Evolutionary conservation across 306 rosid genomes (phyloP).

Genomic region (Inga leiocalycina): DNA sequence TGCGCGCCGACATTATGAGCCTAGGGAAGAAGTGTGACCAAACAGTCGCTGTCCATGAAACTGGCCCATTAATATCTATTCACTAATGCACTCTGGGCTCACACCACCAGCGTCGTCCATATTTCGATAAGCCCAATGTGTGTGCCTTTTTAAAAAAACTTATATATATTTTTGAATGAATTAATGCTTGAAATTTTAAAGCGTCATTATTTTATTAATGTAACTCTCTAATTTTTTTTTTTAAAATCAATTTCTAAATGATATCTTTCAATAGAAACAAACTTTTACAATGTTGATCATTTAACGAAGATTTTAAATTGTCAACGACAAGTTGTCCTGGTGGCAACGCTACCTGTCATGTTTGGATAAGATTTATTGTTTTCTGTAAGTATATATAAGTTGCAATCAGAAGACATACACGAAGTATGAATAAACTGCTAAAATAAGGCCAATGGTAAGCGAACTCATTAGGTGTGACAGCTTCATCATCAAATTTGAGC

Average conservation of each 20-base stretch:
- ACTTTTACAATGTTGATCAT: too few species aligned
- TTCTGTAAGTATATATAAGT: background rate
- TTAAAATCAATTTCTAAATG: background rate
- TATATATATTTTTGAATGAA: background rate
- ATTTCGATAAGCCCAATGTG: background rate
- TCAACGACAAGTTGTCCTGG: too few species aligned
- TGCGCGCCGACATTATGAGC: constrained; percentile 42
- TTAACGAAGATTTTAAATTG: too few species aligned
- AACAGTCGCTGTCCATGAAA: background rate
- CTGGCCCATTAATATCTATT: background rate
- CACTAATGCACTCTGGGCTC: background rate
- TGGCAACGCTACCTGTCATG: too few species aligned
- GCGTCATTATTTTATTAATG: background rate
- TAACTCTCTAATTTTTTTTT: background rate
- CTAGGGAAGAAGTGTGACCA: background rate
- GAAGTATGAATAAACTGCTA: background rate
- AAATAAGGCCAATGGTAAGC: background rate
- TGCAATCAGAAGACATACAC: too few species aligned
- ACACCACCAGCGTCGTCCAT: background rate
- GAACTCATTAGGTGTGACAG: background rate
- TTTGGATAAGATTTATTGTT: too few species aligned
- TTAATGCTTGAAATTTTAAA: background rate
- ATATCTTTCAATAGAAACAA: background rate
- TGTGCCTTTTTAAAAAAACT: background rate
- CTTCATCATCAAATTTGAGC: background rate